Conservation (phyloP, 2,329 filamentous ascomycete genomes). For the Nemania abortiva region DNA sequence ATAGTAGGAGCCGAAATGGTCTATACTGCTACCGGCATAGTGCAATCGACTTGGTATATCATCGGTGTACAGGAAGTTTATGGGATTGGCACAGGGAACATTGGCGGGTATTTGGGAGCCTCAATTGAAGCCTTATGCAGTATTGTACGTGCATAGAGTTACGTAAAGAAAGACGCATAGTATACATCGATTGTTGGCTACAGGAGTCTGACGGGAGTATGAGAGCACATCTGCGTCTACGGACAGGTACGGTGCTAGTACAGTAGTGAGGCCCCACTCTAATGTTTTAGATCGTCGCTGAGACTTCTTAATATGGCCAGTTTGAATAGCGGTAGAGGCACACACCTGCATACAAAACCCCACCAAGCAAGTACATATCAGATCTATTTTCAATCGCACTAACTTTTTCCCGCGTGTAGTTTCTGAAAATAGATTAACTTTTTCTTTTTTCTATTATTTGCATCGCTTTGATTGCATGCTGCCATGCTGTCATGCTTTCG, state of each 20-base stretch:
- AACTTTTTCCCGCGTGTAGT: constrained; percentile 1
- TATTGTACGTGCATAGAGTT: not conserved
- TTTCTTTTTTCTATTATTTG: not conserved
- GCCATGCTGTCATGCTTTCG: constrained; percentile 4
- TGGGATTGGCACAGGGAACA: not conserved
- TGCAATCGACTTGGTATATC: not conserved
- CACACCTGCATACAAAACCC: not conserved
- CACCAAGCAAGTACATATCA: not conserved
- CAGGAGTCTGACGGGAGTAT: no score
- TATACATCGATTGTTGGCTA: not conserved
- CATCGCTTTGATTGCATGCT: not conserved
- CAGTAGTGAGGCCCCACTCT: not conserved
- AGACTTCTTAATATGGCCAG: constrained; percentile 5
- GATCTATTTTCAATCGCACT: not conserved
- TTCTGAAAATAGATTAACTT: constrained; percentile 23
- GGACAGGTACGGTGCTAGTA: not conserved
- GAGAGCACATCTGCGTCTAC: not conserved
- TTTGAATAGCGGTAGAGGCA: not conserved
- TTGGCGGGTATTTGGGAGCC: not conserved
- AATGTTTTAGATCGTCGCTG: constrained; percentile 20
- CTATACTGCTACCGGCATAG: no score
- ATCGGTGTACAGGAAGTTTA: not conserved
- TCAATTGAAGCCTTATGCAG: not conserved
- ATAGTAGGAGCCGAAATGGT: not conserved
- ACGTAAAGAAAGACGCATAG: constrained; percentile 4